A percentile compares a stretch with the other conserved stretches of the same genome.
phyloP scores from a whole-genome alignment of 2,329 filamentous ascomycete species.

The Fusarium scirpi region DNA sequence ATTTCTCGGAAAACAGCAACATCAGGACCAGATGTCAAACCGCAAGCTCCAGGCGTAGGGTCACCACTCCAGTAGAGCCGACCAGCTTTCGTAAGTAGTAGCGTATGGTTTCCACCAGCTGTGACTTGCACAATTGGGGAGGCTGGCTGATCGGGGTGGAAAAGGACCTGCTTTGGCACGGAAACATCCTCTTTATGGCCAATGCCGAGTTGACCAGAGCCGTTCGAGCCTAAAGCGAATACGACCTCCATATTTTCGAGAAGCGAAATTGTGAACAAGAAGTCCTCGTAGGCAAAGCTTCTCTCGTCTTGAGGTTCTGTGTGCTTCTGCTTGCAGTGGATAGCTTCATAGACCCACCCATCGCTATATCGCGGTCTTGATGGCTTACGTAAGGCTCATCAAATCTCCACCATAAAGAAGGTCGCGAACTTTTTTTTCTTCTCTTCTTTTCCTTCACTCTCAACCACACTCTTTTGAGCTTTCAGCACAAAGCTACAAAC shows the following conservation, averaged over 20 bases:
- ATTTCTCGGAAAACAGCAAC: conserved; percentile 56
- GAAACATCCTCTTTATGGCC: conserved; percentile 79
- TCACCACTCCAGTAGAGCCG: conserved; percentile 75
- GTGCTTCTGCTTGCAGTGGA: conserved; percentile 32
- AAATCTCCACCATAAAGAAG: conserved; percentile 43
- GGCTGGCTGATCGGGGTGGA: conserved; percentile 57
- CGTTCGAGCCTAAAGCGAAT: conserved; percentile 81
- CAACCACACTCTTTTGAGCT: conserved; percentile 26
- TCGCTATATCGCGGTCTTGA: conserved; percentile 41
- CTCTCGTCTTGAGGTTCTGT: conserved; percentile 9
- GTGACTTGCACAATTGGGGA: conserved; percentile 56
- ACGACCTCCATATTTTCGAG: conserved; percentile 60
- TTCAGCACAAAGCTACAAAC: conserved; percentile 25
- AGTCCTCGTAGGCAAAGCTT: background rate
- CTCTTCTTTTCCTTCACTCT: conserved; percentile 26
- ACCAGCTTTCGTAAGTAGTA: conserved; percentile 73
- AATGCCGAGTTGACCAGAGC: conserved; percentile 79
- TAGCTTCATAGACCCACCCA: conserved; percentile 40
- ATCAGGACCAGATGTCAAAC: conserved; percentile 51
- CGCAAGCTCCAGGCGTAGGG: conserved; percentile 66
- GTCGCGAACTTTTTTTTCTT: conserved; percentile 43
- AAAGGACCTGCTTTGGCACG: conserved; percentile 71
- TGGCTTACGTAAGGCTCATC: conserved; percentile 38
- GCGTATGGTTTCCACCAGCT: conserved; percentile 88
- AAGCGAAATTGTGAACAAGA: conserved; percentile 18